Conservation (phyloP, 2,329 filamentous ascomycete genomes). For the Neonectria magnoliae region DNA sequence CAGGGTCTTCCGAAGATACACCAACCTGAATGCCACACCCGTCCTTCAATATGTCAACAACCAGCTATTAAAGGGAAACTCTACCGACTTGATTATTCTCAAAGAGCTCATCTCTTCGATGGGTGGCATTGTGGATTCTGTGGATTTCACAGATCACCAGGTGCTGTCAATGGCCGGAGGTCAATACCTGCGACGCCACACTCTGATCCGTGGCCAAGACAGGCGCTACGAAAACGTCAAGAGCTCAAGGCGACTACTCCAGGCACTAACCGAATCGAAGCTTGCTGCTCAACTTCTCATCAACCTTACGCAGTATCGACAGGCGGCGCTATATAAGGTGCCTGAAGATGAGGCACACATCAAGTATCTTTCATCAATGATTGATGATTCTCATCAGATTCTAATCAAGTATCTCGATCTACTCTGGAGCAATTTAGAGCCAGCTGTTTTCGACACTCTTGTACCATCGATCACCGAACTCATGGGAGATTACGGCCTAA, state of each 20-base stretch:
- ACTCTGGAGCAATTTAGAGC: constrained; percentile 79
- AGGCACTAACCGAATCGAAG: constrained; percentile 78
- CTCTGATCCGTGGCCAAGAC: constrained; percentile 82
- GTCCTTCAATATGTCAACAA: constrained; percentile 90
- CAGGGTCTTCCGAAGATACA: constrained; percentile 87
- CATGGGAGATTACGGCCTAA: constrained; percentile 81
- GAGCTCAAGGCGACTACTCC: constrained; percentile 82
- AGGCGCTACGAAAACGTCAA: constrained; percentile 79
- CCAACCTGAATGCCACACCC: constrained; percentile 83
- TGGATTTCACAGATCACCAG: constrained; percentile 89
- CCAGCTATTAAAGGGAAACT: constrained; percentile 83
- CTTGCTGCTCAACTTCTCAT: constrained; percentile 87
- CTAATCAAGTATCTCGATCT: constrained; percentile 91
- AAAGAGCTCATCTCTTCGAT: constrained; percentile 91
- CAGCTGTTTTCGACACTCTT: constrained; percentile 79
- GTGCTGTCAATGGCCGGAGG: constrained; percentile 90
- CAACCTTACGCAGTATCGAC: constrained; percentile 88
- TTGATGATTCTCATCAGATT: constrained; percentile 89
- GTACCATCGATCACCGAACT: constrained; percentile 81
- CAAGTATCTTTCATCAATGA: constrained; percentile 86
- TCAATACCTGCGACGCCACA: constrained; percentile 80
- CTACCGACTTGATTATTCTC: constrained; percentile 89
- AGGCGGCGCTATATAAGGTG: constrained; percentile 82
- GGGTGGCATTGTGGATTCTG: constrained; percentile 89
- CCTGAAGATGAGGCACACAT: constrained; percentile 80